Conservation (phyloP, 805 yeast genomes). For the Ogataea thermomethanolica region DNA sequence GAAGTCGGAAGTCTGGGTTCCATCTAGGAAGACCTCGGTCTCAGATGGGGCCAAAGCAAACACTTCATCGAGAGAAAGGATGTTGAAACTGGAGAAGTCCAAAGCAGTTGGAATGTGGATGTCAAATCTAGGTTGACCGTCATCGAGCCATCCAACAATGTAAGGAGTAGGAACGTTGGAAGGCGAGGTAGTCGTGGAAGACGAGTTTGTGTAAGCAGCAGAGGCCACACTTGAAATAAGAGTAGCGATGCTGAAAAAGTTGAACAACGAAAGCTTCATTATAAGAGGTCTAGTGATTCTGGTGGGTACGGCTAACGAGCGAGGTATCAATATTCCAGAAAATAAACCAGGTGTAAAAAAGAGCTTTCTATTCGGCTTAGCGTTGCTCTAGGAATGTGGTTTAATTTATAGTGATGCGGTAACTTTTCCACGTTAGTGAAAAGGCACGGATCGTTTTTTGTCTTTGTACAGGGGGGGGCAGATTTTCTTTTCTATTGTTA, state of each 20-base stretch:
- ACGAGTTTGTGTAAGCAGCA: slow-evolving; percentile 22
- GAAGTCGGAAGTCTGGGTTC: slow-evolving; percentile 7
- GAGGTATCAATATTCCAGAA: slow-evolving; percentile 11
- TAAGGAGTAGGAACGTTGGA: slow-evolving; percentile 16
- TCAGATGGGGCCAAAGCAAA: slow-evolving; percentile 16
- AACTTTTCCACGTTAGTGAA: background rate
- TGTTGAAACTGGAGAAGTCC: slow-evolving; percentile 12
- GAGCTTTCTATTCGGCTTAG: slow-evolving; percentile 5
- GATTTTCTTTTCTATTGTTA: background rate
- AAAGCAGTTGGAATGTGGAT: slow-evolving; percentile 19
- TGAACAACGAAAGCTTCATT: slow-evolving; percentile 22
- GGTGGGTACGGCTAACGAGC: slow-evolving; percentile 14
- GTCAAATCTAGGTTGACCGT: slow-evolving; percentile 20
- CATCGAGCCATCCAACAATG: slow-evolving; percentile 13
- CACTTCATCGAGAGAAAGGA: slow-evolving; percentile 19
- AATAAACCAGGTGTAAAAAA: slow-evolving; percentile 3
- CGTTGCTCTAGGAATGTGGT: background rate
- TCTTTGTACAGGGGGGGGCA: background rate
- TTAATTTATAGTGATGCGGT: background rate
- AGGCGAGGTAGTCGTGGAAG: slow-evolving; percentile 14
- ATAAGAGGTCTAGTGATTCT: slow-evolving; percentile 2
- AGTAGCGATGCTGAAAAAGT: slow-evolving; percentile 16
- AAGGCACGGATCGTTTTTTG: slow-evolving; percentile 4
- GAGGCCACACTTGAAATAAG: slow-evolving; percentile 16
- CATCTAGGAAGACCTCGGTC: slow-evolving; percentile 7